phyloP scores from a whole-genome alignment of 257 asterid species.

The Solanum lycopersicoides region DNA sequence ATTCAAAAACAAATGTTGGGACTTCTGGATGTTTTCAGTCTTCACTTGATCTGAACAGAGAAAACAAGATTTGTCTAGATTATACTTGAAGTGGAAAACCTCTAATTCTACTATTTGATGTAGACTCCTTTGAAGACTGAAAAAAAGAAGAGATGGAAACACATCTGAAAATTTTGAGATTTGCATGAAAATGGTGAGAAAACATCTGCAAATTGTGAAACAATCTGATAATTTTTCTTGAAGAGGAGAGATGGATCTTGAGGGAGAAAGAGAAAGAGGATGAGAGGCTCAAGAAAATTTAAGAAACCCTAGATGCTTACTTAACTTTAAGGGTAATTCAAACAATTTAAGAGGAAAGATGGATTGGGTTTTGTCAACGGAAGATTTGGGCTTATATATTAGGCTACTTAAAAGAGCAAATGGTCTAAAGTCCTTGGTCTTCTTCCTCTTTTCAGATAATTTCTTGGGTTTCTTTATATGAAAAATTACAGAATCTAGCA shows the following conservation, averaged over 20 bases:
- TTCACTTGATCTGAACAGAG: not conserved
- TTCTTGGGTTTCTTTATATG: too few species aligned
- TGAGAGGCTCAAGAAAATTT: not conserved
- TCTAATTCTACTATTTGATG: not conserved
- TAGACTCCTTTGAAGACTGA: not conserved
- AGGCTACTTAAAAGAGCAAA: not conserved
- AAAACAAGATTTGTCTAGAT: not conserved
- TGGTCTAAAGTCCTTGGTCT: too few species aligned
- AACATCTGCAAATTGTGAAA: not conserved
- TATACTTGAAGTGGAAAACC: not conserved
- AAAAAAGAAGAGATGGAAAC: not conserved
- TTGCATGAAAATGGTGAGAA: not conserved
- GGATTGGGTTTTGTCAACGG: not conserved
- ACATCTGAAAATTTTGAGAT: not conserved
- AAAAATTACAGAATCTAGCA: too few species aligned
- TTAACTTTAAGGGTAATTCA: too few species aligned
- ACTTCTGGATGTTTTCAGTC: not conserved
- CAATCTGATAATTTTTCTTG: not conserved
- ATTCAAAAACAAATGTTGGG: not conserved
- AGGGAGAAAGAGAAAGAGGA: not conserved
- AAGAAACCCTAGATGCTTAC: not conserved
- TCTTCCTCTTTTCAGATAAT: too few species aligned
- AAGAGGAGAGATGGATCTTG: not conserved
- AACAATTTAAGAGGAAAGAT: not conserved
- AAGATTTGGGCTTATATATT: not conserved